Base-by-base conservation (phyloP, 805 yeast genomes). In the Starmerella asiatica region DNA sequence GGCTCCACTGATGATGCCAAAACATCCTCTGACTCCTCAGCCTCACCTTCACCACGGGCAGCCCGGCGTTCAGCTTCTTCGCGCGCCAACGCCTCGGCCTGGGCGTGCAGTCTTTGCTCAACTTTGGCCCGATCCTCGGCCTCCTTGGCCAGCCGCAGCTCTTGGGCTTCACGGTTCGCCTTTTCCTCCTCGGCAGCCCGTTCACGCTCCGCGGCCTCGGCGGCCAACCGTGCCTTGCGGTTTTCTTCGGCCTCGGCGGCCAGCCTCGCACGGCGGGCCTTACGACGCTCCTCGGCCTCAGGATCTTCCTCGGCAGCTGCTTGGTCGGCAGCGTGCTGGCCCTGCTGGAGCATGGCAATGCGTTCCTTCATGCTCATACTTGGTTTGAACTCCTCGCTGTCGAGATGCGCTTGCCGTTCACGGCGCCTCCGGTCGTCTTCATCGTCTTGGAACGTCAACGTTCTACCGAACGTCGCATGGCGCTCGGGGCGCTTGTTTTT, bases 351-450 rank as follows among this genome's bases (percentile, higher is more conserved):
- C 53, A 82, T 53, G 4, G 84, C 83, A 55, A 88, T 84, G 48
- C 97, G 70, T 51, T 91, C 96, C 55, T 79, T 79, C 51, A 88
- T 64, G 42, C 93, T 78, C 64, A 85, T 60, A 49, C 80, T 76
- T 7, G 94, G 94, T 26, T 69, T 72, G 24, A 69, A 78, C 51
- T 26, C 44, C 43, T 31, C 47, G 34, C 38, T 49, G 53, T 14
- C 38, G 46, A 21, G 44, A 45, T 18, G 42, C 31, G 32, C 39
- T 44, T 28, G 33, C 37, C 29, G 56, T 47, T 5, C 64, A 54
- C 4, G 66, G 63, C 16, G 71, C 59, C 33, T 31, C 15, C 31
- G 35, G 19, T 32, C 55, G 23, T 23, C 21, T n/a, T 27, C 34
- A 20, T 19, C 26, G 14, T 32, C 43, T 20, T 32, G 40, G 34